phyloP scores from a whole-genome alignment of 371 early-diverging fungal genomes.

The Mucor sp. region DNA sequence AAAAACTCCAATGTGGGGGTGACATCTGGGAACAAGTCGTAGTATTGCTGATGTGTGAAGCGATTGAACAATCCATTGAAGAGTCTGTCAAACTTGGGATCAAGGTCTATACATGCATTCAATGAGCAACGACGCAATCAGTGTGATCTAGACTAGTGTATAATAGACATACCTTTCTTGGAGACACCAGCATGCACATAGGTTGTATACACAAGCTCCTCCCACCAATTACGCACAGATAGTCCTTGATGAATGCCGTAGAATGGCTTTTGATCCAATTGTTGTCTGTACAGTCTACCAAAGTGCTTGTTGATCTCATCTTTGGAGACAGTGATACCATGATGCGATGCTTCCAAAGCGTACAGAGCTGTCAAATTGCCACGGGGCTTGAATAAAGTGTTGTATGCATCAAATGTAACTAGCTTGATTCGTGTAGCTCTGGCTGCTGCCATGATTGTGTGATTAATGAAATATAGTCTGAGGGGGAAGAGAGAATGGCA shows the following conservation, averaged over 20 bases:
- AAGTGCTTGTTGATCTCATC: constrained; percentile 28
- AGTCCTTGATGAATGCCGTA: constrained; percentile 36
- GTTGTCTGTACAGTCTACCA: constrained; percentile 30
- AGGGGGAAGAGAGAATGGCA: neutral
- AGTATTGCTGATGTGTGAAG: constrained; percentile 32
- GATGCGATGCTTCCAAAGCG: constrained; percentile 33
- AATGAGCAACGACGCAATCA: neutral
- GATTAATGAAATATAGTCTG: neutral
- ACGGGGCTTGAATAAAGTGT: constrained; percentile 41
- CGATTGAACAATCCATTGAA: constrained; percentile 35
- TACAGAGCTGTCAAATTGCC: constrained; percentile 30
- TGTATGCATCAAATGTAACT: constrained; percentile 47
- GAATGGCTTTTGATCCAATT: constrained; percentile 34
- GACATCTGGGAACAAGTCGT: constrained; percentile 38
- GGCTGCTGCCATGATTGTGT: constrained; percentile 1
- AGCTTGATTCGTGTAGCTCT: constrained; percentile 24
- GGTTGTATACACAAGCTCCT: constrained; percentile 37
- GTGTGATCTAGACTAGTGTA: constrained; percentile 11
- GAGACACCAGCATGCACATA: constrained; percentile 34
- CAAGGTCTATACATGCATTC: constrained; percentile 16
- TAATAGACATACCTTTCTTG: constrained; percentile 8
- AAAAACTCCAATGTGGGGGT: constrained; percentile 25
- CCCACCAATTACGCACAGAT: constrained; percentile 38
- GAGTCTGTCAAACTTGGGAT: constrained; percentile 24
- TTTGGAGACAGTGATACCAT: constrained; percentile 30